These are phyloP conservation scores for Petasospora fabianii DNA, from an alignment of 1,139 yeast genomes.

Conservation along the genomic window DNA sequence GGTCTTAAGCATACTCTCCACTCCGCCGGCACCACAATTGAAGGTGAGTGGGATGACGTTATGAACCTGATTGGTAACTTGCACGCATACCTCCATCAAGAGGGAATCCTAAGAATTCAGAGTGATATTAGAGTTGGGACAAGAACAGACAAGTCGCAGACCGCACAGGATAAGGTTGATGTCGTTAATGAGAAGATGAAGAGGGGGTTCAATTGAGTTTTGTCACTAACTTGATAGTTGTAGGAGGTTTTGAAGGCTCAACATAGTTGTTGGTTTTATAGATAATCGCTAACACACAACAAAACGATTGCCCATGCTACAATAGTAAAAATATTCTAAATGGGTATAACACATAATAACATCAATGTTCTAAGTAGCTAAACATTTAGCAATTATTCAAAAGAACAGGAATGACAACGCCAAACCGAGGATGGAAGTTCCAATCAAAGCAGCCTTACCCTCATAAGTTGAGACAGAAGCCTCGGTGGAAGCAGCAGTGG, in stretches of 20 bases:
- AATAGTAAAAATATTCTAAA: too few relatives aligned
- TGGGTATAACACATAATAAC: too few relatives aligned
- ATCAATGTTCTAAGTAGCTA: too few relatives aligned
- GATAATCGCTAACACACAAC: too few relatives aligned
- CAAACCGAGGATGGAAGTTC: conserved; percentile 7
- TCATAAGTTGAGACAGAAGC: conserved; percentile 8
- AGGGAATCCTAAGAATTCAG: conserved; percentile 74
- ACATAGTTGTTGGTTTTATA: too few relatives aligned
- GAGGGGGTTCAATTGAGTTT: too few relatives aligned
- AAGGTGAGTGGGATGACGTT: conserved; percentile 91
- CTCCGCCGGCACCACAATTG: conserved; percentile 86
- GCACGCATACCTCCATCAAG: conserved; percentile 65
- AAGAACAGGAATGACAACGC: conserved; percentile 8
- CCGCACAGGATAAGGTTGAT: conserved; percentile 63
- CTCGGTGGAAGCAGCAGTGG: background rate
- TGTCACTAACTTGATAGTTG: too few relatives aligned
- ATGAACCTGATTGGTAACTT: conserved; percentile 74
- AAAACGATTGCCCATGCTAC: too few relatives aligned
- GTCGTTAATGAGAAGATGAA: conserved; percentile 35
- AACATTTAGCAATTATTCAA: background rate
- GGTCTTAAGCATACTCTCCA: conserved; percentile 68
- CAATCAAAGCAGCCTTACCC: conserved; percentile 12
- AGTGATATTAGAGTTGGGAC: conserved; percentile 86
- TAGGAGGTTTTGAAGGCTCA: too few relatives aligned
- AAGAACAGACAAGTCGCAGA: conserved; percentile 60